phyloP scores from a whole-genome alignment of 306 rosid species.

The Trifolium repens region DNA sequence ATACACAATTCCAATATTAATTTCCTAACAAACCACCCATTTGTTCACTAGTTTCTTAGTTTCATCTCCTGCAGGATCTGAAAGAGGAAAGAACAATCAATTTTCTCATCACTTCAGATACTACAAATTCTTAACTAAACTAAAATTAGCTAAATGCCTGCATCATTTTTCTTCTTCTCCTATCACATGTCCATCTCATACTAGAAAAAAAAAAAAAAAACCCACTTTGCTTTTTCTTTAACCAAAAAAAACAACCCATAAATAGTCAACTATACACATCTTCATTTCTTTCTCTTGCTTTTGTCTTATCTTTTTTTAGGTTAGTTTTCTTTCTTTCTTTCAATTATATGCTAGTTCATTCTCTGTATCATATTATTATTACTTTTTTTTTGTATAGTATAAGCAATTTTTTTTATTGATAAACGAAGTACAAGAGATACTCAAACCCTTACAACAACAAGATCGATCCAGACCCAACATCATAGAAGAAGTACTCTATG shows the following conservation, averaged over 20 bases:
- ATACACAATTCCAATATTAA: background rate
- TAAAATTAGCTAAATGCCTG: conserved; percentile 56
- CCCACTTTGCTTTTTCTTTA: background rate
- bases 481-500: too few species aligned
- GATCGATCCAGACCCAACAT: too few species aligned
- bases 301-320: conserved; percentile 42
- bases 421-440: too few species aligned
- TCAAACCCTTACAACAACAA: too few species aligned
- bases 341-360: conserved; percentile 46
- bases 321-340: conserved; percentile 36
- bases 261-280: conserved; percentile 38
- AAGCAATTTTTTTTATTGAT: too few species aligned
- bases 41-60: background rate
- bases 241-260: conserved; percentile 18
- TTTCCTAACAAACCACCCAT: background rate
- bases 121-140: conserved; percentile 42
- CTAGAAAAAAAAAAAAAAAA: background rate
- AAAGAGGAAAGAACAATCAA: background rate
- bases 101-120: background rate
- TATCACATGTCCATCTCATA: too few species aligned
- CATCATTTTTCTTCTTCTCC: conserved; percentile 16
- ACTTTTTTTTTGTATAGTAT: too few species aligned
- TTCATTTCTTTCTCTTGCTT: conserved; percentile 21
- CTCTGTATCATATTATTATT: conserved; percentile 17
- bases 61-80: conserved; percentile 46